Base-by-base conservation (phyloP, 257 asterid genomes). In the Parsonsia alboflavescens region DNA sequence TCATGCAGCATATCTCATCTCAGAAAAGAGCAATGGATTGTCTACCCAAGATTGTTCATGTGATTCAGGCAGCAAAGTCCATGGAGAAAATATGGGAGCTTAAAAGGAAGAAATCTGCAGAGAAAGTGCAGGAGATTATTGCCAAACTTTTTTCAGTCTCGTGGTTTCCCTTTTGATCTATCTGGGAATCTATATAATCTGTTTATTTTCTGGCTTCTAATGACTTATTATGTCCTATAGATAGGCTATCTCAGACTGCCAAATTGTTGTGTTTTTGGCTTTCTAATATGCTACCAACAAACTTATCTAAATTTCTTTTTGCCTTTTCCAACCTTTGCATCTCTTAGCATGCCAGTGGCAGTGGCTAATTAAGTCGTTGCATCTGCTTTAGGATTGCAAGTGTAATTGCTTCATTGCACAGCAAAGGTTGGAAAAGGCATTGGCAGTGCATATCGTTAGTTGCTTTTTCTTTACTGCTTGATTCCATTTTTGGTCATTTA, bases 61-160 rank as follows among this genome's bases (percentile, higher is more conserved):
- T 78, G 53, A 82, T 83, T 53, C 84, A 78, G 80, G 63, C 62
- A n/a, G 89, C 87, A 21, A 80, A 80, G 41, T 73, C 85, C 2
- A 74, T 74, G 63, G 74, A 45, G 58, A 22, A 75, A 11, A 76
- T 61, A 21, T 82, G 87, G 87, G 83, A 80, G 84, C 59, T 72
- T 56, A 83, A 73, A 75, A 76, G 69, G 59, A 49, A 82, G 73
- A 74, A 78, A 22, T 73, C 85, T 19, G 82, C 74, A 15, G 77
- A 76, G 74, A 75, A 79, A 46, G 87, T 76, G 63, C 61, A 76
- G 0, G 82, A 83, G 72, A 78, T 80, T 63, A 70, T 76, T 10
- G 68, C 74, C 5, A 85, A 79, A 75, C 83, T 83, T 49, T 76
- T 78, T 48, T 84, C 89, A 2, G 76, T 83, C 28, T 50, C 57